phyloP scores from a whole-genome alignment of 2,329 filamentous ascomycete genomes.

The Stylonectria norvegica region DNA sequence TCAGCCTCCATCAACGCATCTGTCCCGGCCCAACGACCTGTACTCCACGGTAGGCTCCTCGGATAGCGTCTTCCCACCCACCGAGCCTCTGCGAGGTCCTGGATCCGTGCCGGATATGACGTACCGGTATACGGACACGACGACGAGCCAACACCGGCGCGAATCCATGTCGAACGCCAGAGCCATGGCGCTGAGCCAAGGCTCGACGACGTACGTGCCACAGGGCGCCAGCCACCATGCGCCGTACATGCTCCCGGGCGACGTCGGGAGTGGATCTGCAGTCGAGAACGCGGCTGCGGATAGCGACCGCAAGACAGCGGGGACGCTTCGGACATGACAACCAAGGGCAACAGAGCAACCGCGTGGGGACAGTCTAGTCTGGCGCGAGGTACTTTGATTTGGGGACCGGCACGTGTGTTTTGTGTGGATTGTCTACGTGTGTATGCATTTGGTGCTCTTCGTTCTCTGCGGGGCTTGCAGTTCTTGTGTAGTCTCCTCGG shows the following conservation, averaged over 20 bases:
- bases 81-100: slow-evolving; percentile 8
- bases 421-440: neutral
- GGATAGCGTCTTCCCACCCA: slow-evolving; percentile 11
- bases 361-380: too few species aligned
- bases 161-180: neutral
- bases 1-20: slow-evolving; percentile 15
- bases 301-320: slow-evolving; percentile 20
- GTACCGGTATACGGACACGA: slow-evolving; percentile 33
- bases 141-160: slow-evolving; percentile 11
- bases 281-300: slow-evolving; percentile 2
- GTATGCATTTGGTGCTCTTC: neutral
- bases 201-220: slow-evolving; percentile 10
- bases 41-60: slow-evolving; percentile 20
- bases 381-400: too few species aligned
- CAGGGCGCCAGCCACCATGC: slow-evolving; percentile 9
- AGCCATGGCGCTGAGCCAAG: neutral
- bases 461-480: neutral
- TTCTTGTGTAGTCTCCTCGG: neutral
- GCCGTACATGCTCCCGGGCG: slow-evolving; percentile 20
- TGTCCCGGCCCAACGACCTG: slow-evolving; percentile 15
- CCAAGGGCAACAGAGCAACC: neutral
- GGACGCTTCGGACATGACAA: slow-evolving; percentile 12
- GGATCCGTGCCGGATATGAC: slow-evolving; percentile 20
- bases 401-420: slow-evolving; percentile 1
- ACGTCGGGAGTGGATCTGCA: slow-evolving; percentile 9